Evolutionary conservation across 2,329 filamentous ascomycete genomes (phyloP), one percentile per base, ranked within the genome.

Genomic region (Aspergillus pseudoglaucus): DNA sequence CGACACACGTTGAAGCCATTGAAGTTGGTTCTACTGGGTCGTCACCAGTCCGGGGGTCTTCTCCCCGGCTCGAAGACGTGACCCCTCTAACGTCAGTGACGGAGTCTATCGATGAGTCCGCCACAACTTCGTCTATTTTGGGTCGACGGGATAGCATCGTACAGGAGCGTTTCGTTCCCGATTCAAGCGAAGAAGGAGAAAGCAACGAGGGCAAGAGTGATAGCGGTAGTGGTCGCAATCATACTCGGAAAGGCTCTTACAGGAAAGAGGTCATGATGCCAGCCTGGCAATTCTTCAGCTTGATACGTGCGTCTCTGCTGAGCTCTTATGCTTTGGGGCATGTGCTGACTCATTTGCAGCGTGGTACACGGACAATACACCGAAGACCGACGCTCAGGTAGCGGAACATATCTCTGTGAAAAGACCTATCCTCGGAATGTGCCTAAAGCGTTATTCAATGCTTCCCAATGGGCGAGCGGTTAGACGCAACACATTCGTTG

Each of bases 251-350:
- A 46, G 69, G 69, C 35, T 75, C 72, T 30, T 67, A 77, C 44
- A 68, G 78, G 54, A 95, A 91, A 62, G 90, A 95, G 59, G 87
- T 97, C 12, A 84, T 91, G 49, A 95, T 97, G 74, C 91, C 91
- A 33, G 93, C 93, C 2, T 97, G 90, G 90, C 91, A 96, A 61
- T 95, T 97, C 62, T 97, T 96, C 70, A 89, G 87, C 60, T 74
- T 97, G 22, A 89, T 96, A 59, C 90, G 87, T 90, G 73, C 71
- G 86, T 20, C 76, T 35, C n/a, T 45, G 14, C 8, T 49, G 15
- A 17, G 6, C 7, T 48, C 15, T 39, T 18, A 30, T 20, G 35
- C 14, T 33, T 18, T 48, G 52, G 43, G 52, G 23, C 20, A 50
- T 25, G 8, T 53, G 70, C 75, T 56, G 27, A 56, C 54, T 14